Evolutionary conservation across 345 rosid genomes (phyloP).

Genomic region (Zanthoxylum bungeanum): DNA sequence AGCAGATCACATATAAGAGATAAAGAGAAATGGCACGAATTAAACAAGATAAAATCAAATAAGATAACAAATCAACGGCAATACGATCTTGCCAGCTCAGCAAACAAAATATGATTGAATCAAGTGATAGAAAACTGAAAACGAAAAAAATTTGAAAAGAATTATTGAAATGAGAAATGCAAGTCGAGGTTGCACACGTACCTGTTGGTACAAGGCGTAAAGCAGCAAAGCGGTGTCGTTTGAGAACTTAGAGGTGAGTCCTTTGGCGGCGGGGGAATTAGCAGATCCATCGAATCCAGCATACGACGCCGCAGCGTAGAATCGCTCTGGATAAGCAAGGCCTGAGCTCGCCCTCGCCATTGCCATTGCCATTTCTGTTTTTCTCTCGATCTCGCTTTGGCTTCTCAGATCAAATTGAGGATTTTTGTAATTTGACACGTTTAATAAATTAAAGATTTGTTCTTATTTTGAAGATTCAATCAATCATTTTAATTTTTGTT

Average conservation of each 20-base stretch:
- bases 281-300: constrained; percentile 93
- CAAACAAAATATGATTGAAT: constrained; percentile 19
- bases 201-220: constrained; percentile 92
- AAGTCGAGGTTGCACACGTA: constrained; percentile 1
- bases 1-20: not conserved
- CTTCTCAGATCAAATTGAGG: not conserved
- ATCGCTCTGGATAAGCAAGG: constrained; percentile 95
- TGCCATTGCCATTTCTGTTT: constrained; percentile 47
- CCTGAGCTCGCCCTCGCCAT: constrained; percentile 91
- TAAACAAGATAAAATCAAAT: not conserved
- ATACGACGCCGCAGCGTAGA: constrained; percentile 89
- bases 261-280: constrained; percentile 42
- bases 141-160: not conserved
- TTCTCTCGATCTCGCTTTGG: constrained; percentile 1
- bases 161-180: constrained; percentile 10
- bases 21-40: not conserved
- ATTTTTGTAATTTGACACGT: not conserved
- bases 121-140: constrained; percentile 9
- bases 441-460: not conserved
- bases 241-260: constrained; percentile 67
- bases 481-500: not conserved
- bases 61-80: not conserved
- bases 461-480: constrained; percentile 3
- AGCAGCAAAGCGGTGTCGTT: constrained; percentile 81
- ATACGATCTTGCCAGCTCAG: constrained; percentile 17